Base-by-base conservation (phyloP, 2,329 filamentous ascomycete species). In the Fusarium chaquense region DNA sequence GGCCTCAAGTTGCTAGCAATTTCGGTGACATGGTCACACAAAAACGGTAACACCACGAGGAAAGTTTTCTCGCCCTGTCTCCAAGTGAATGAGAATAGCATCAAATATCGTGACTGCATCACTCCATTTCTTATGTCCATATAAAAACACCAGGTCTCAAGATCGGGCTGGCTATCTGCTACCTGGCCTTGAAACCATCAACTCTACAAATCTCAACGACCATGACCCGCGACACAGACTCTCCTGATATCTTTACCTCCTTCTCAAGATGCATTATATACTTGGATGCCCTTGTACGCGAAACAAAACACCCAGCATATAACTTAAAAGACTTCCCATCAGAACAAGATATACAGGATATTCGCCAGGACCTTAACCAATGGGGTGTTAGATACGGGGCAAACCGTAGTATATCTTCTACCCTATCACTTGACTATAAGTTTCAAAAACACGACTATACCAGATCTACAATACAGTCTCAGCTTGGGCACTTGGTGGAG, bases 341-440 rank as follows among this genome's bases (percentile, higher is more conserved):
- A 3, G 55, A 54, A 35, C n/a, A 46, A 11, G 38, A 61, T 16
- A 24, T 65, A 40, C 43, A n/a, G 13, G 32, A 47, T 49, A 33
- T 45, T 22, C 47, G 47, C 9, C 54, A 66, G n/a, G 47, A 58
- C 2, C 57, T 72, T 11, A n/a, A 57, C 15, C 52, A 35, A 13
- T 72, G 69, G 70, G 59, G 53, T 1, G 24, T 43, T 4, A 36
- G 52, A 16, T 70, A 57, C n/a, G 56, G 69, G 18, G 67, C 63
- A 12, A 45, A 70, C 16, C 28, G 40, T 1, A 28, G 33, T 6
- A 43, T 47, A 30, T 35, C 30, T 5, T 70, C 22, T 8, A 62
- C 47, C 5, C 28, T 72, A 26, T 72, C 70, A 1, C 60, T 68
- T 41, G 59, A 72, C 13, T 60, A 57, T 40, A 72, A 72, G 49